A percentile compares a stretch with the other conserved stretches of the same genome.
phyloP scores from a whole-genome alignment of 2,329 filamentous ascomycete species.

The Colletotrichum sp. region DNA sequence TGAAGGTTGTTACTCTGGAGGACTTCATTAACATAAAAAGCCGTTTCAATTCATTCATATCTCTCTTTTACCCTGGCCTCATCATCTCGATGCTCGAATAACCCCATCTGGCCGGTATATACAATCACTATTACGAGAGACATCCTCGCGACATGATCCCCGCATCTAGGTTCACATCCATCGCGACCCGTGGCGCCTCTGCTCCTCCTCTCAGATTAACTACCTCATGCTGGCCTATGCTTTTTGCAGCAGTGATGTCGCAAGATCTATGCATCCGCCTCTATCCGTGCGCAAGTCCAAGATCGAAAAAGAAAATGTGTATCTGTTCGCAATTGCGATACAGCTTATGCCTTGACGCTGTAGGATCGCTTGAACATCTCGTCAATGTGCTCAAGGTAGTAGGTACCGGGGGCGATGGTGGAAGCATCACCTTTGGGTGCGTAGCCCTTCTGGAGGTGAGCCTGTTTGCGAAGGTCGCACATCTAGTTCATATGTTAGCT shows the following conservation, averaged over 20 bases:
- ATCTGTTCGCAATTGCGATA: neutral
- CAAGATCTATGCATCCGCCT: constrained; percentile 20
- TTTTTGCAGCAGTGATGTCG: constrained; percentile 5
- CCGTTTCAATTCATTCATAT: constrained; percentile 2
- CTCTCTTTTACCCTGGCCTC: neutral
- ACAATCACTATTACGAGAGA: neutral
- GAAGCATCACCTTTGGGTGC: constrained; percentile 71
- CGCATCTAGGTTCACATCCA: neutral
- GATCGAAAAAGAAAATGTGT: neutral
- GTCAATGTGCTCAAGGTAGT: constrained; percentile 82
- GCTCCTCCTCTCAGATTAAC: constrained; percentile 12
- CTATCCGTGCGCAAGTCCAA: constrained; percentile 12
- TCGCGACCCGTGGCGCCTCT: neutral
- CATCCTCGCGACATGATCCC: neutral
- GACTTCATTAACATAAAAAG: neutral
- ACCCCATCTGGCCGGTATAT: constrained; percentile 2
- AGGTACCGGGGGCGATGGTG: constrained; percentile 69
- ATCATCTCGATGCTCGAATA: neutral
- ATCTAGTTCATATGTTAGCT: constrained; percentile 55
- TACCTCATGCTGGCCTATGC: neutral
- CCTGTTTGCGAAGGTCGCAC: constrained; percentile 82
- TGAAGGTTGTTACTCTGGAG: neutral
- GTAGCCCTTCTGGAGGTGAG: constrained; percentile 82
- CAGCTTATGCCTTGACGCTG: constrained; percentile 71
- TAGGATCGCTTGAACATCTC: constrained; percentile 88